Conservation (phyloP, 805 yeast genomes). For the Metschnikowia bowlesiae region DNA sequence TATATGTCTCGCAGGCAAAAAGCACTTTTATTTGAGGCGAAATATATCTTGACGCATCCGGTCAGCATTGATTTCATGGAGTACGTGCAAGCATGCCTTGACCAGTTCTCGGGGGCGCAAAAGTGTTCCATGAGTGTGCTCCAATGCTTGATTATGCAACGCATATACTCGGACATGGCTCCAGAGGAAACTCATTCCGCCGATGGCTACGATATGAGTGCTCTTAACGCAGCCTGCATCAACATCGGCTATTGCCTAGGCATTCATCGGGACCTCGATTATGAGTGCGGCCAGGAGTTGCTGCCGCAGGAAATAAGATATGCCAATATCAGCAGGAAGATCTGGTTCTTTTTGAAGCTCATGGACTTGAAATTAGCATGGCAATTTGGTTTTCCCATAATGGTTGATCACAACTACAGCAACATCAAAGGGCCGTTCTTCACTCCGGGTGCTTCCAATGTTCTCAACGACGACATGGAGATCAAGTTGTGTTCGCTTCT, state of each 20-base stretch:
- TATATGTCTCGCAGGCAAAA: not conserved
- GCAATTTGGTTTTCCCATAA: conserved; percentile 32
- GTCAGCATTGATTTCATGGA: conserved; percentile 26
- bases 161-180: conserved; percentile 10
- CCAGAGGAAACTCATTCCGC: conserved; percentile 18
- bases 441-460: conserved; percentile 33
- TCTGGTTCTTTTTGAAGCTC: conserved; percentile 21
- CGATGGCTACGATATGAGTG: conserved; percentile 16
- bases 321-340: conserved; percentile 9
- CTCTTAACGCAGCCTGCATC: conserved; percentile 26
- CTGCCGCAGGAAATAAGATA: not conserved
- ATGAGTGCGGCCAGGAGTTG: not conserved
- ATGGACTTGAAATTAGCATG: conserved; percentile 34
- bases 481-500: conserved; percentile 20
- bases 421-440: conserved; percentile 30
- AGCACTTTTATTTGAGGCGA: conserved; percentile 14
- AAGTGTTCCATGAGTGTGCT: conserved; percentile 12
- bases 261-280: conserved; percentile 19
- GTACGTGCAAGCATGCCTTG: conserved; percentile 33
- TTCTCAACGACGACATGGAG: conserved; percentile 34
- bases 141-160: conserved; percentile 14
- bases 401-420: conserved; percentile 26
- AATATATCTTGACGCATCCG: conserved; percentile 27
- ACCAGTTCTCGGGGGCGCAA: conserved; percentile 26
- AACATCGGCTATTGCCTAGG: conserved; percentile 21